Base-by-base conservation (phyloP, 2,329 filamentous ascomycete genomes). In the Epichloe brachyelytri region DNA sequence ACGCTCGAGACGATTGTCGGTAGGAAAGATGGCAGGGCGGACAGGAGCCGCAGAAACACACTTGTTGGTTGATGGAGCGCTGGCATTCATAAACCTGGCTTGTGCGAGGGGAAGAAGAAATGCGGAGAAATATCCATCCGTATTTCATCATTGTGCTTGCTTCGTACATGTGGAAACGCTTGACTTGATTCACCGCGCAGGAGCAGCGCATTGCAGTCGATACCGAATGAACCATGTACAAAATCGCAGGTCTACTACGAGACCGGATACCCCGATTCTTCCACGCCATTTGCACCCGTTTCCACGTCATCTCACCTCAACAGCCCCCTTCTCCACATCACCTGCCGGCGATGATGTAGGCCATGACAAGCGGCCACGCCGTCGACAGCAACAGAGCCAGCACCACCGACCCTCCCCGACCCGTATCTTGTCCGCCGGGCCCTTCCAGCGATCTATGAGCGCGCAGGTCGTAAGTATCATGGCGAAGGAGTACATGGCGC, bases 1-100 rank as follows among this genome's bases (percentile, higher is more conserved):
- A 85, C 87, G 1, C 67, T 96, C 41, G 85, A 89, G 66, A 82
- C 83, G 0, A 83, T 94, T 8, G 71, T 95, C 51, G 88, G 87
- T 0, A 79, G 71, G 41, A 65, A 67, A 36, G 69, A 71, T 54
- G 58, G 57, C 4, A 57, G 64, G 0, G 53, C 63, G 44, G 64
- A 70, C 41, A 61, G 65, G 49, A 72, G 69, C 33, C 64, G 73
- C 5, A 62, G 73, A 41, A 76, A 76, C 53, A 76, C 73, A 4
- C 1, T 52, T 70, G 38, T 65, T 68, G 5, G 65, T 63, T 8
- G 68, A 56, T 30, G 26, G 26, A 30, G 26, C 26, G 52, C 12
- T n/a, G 5, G 41, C 6, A 43, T 30, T 4, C 2, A 26, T 26
- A 7, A 10, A 30, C 26, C 26, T 10, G 26, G 10, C 8, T 30